Evolutionary conservation across 345 rosid species (phyloP), one percentile per base, ranked within the genome.

Genomic region (Limnanthes douglasii): DNA sequence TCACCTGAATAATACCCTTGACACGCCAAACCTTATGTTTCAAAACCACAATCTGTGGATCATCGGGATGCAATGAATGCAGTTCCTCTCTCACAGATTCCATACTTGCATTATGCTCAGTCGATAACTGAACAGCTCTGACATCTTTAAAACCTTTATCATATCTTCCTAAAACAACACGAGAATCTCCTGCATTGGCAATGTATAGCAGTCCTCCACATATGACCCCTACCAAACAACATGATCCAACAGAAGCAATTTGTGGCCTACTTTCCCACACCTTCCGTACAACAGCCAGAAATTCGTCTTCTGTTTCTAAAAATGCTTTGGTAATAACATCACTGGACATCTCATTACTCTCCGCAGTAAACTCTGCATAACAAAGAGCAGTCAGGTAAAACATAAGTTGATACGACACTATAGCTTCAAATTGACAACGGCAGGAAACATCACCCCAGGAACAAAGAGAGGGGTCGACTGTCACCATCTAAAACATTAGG

Each of bases 11-110:
- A 25, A 92, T 53, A 43, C 99, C 99, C 70, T 81, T 85, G 17
- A 92, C 94, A 5, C 96, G 96, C 99, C 99, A 92, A 48, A 85
- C 96, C 27, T 75, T 78, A 60, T 85, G 86, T 55, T 72, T 85
- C 45, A 81, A 59, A n/a, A 85, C 78, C 29, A 92, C 99, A 2
- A 92, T 78, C 34, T 67, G 75, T 18, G 99, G 90, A 66, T 92
- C 96, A 59, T 92, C 41, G n/a, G 99, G 99, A 65, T 92, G 96
- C 72, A 78, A 57, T 24, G 62, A 46, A 20, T 44, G 81, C 62
- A 92, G 33, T 60, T 92, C 99, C 31, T 92, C 86, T 64, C 99
- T 73, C 66, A 92, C 96, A 14, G 88, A 75, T 46, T 78, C 93
- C 0, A 65, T 9, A 42, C 90, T 72, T 22, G 94, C 96, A 43